Evolutionary conservation across 148 eudicot species (phyloP).

Genomic region (Cornus controversa): DNA sequence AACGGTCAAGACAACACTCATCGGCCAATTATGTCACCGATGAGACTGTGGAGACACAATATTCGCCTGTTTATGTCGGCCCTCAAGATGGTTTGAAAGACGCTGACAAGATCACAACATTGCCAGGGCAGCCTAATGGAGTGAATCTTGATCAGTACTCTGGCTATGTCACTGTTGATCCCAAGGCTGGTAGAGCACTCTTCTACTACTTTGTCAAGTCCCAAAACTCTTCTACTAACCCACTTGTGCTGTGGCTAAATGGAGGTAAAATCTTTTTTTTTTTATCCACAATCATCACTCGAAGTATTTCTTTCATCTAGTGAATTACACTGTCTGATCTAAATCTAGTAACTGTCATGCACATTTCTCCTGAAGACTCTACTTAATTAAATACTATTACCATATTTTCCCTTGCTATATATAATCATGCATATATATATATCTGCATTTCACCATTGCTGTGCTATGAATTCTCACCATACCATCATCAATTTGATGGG

Average conservation of each 20-base stretch:
- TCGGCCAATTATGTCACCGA: neutral
- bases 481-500: neutral
- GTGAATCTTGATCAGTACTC: constrained; percentile 28
- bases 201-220: constrained; percentile 31
- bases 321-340: no score
- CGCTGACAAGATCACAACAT: constrained; percentile 13
- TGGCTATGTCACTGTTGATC: constrained; percentile 32
- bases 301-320: no score
- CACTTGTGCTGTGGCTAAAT: constrained; percentile 37
- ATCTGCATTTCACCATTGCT: no score
- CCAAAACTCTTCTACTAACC: constrained; percentile 12
- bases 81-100: constrained; percentile 21
- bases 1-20: neutral
- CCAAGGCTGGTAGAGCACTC: constrained; percentile 22
- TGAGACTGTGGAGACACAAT: neutral
- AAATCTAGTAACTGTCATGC: no score
- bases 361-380: no score
- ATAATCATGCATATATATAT: no score
- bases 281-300: no score
- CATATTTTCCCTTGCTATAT: no score
- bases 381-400: no score
- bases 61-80: constrained; percentile 9
- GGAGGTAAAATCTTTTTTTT: constrained; percentile 22
- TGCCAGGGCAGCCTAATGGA: constrained; percentile 24
- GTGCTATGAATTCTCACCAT: no score